A percentile compares a stretch with the other conserved stretches of the same genome.
phyloP scores from a whole-genome alignment of 2,329 filamentous ascomycete genomes.

The Ophiostoma piceae region DNA sequence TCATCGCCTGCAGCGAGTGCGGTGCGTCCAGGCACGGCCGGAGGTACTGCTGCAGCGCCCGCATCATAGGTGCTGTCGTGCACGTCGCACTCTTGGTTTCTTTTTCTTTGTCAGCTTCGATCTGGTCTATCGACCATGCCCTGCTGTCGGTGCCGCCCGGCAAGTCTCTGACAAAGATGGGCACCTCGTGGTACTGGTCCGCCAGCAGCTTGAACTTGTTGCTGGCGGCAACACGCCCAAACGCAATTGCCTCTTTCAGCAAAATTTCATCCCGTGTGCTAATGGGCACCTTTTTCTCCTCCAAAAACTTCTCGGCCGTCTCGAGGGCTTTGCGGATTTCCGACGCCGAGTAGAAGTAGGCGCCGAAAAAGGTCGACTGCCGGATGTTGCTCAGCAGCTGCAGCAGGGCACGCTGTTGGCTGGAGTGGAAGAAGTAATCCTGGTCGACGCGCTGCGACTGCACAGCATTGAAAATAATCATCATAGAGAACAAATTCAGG shows the following conservation, averaged over 20 bases:
- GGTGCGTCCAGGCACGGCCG: slow-evolving; percentile 42
- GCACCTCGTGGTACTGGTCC: slow-evolving; percentile 69
- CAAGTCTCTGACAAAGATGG: slow-evolving; percentile 64
- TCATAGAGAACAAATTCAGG: slow-evolving; percentile 77
- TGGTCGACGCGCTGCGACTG: slow-evolving; percentile 77
- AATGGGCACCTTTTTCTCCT: slow-evolving; percentile 55
- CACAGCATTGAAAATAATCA: slow-evolving; percentile 79
- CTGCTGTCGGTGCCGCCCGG: slow-evolving; percentile 49
- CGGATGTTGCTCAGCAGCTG: slow-evolving; percentile 71
- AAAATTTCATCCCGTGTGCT: slow-evolving; percentile 54
- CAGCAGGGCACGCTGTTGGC: slow-evolving; percentile 61
- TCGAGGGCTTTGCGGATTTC: slow-evolving; percentile 62
- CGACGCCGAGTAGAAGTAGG: slow-evolving; percentile 63
- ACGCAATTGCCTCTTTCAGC: slow-evolving; percentile 59
- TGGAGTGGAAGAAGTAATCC: slow-evolving; percentile 84
- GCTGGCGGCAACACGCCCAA: slow-evolving; percentile 54
- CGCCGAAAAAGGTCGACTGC: slow-evolving; percentile 79
- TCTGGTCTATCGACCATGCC: slow-evolving; percentile 59
- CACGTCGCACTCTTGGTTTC: slow-evolving; percentile 29
- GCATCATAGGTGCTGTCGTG: slow-evolving; percentile 48
- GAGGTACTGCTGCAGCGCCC: slow-evolving; percentile 49
- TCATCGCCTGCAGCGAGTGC: slow-evolving; percentile 43
- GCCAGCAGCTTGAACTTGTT: slow-evolving; percentile 63
- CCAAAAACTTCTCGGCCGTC: slow-evolving; percentile 62
- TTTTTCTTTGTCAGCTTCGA: slow-evolving; percentile 34